These are phyloP conservation scores for Phaffia tasmanica DNA, from an alignment of 768 basidiomycete species.

Conservation along the genomic window DNA sequence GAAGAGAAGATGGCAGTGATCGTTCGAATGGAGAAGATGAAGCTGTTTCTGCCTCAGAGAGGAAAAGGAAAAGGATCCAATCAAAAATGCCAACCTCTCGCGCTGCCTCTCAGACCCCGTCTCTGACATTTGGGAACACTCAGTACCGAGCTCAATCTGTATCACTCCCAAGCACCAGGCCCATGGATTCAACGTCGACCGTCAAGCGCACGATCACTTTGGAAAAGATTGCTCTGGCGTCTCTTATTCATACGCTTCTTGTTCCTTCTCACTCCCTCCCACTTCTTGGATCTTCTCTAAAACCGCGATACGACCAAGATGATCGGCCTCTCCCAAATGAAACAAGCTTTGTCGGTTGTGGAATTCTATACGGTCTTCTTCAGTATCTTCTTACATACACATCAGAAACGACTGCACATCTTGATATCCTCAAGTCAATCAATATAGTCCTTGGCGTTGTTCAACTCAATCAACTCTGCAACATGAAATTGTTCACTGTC, in stretches of 20 bases:
- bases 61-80: not conserved
- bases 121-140: not conserved
- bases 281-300: constrained; percentile 52
- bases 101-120: not conserved
- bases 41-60: not conserved
- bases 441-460: constrained; percentile 60
- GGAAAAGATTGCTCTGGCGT: constrained; percentile 62
- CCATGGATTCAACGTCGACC: not conserved
- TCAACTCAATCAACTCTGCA: constrained; percentile 59
- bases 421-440: constrained; percentile 59
- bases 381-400: constrained; percentile 58
- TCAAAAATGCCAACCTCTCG: not conserved
- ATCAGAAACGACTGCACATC: constrained; percentile 64
- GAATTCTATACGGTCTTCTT: constrained; percentile 50
- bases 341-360: constrained; percentile 26
- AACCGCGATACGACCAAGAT: constrained; percentile 38
- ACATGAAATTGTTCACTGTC: constrained; percentile 52
- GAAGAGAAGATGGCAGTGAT: constrained; percentile 1
- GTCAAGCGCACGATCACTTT: constrained; percentile 31
- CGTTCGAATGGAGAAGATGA: not conserved
- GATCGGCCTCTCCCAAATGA: constrained; percentile 12
- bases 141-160: not conserved
- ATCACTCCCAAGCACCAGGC: not conserved
- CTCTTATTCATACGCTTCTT: constrained; percentile 38
- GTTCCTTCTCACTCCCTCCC: constrained; percentile 48